Percentiles rank a stretch among this genome's conserved stretches.
Evolutionary conservation across 805 yeast genomes (phyloP).

Genomic region (Ogataea nakhonphanomensis): DNA sequence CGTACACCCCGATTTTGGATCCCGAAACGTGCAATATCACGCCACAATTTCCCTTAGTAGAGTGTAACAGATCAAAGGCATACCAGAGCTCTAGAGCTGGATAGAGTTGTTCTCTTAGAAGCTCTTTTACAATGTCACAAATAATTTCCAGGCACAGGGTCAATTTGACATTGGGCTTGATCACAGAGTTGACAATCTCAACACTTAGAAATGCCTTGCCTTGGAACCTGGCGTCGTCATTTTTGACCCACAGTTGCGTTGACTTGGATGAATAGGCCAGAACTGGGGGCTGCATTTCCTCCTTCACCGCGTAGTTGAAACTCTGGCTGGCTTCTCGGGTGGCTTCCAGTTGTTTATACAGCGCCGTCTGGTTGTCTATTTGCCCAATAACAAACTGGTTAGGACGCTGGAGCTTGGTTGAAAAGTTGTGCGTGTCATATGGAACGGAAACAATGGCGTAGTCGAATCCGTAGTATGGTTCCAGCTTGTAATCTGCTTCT

Average conservation of each 20-base stretch:
- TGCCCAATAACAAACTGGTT: constrained; percentile 37
- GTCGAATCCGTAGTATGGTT: constrained; percentile 43
- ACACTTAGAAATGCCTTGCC: constrained; percentile 42
- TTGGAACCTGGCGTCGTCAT: constrained; percentile 31
- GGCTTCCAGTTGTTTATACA: constrained; percentile 16
- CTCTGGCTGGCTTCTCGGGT: constrained; percentile 30
- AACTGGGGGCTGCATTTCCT: constrained; percentile 33
- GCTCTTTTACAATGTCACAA: constrained; percentile 42
- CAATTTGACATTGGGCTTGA: constrained; percentile 35
- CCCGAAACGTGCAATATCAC: constrained; percentile 55
- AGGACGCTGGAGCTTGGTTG: constrained; percentile 26
- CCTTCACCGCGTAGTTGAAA: constrained; percentile 33
- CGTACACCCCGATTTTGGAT: constrained; percentile 37
- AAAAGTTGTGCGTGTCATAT: neutral
- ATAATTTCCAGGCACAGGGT: constrained; percentile 53
- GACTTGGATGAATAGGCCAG: constrained; percentile 33
- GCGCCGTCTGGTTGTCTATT: constrained; percentile 27
- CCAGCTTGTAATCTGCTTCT: constrained; percentile 22
- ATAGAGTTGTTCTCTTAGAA: constrained; percentile 43
- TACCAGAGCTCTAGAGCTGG: constrained; percentile 53
- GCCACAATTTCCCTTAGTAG: constrained; percentile 51
- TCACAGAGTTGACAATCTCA: constrained; percentile 36
- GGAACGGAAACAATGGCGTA: constrained; percentile 27
- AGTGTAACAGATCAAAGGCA: constrained; percentile 54
- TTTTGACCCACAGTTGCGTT: constrained; percentile 52